Evolutionary conservation across 2,329 filamentous ascomycete species (phyloP).

Genomic region (Aureobasidium pullulans): DNA sequence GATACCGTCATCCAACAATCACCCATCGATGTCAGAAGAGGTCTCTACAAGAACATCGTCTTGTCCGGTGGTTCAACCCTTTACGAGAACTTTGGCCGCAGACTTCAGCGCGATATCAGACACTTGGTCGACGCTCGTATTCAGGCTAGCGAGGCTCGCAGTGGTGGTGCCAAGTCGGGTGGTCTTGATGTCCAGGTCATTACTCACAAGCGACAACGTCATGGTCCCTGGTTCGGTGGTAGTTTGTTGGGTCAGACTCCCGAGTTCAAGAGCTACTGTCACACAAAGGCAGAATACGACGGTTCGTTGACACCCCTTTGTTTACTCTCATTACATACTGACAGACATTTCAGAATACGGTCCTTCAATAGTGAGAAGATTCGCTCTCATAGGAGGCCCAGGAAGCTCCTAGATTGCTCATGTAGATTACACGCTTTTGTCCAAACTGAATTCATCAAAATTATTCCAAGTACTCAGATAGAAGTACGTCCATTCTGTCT

Average conservation of each 20-base stretch:
- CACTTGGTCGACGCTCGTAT: slow-evolving; percentile 92
- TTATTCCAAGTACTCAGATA: background rate
- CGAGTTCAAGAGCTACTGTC: slow-evolving; percentile 97
- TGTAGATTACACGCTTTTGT: slow-evolving; percentile 4
- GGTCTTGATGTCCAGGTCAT: slow-evolving; percentile 96
- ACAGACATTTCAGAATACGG: slow-evolving; percentile 68
- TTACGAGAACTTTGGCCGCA: slow-evolving; percentile 96
- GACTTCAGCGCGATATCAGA: slow-evolving; percentile 94
- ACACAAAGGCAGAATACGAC: slow-evolving; percentile 73
- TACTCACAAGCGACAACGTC: slow-evolving; percentile 91
- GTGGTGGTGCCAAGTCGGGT: slow-evolving; percentile 85
- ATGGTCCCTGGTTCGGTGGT: slow-evolving; percentile 97
- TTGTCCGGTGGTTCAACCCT: slow-evolving; percentile 93
- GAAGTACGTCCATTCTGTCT: background rate
- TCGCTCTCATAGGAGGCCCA: slow-evolving; percentile 86
- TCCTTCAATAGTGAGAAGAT: slow-evolving; percentile 88
- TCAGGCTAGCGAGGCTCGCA: slow-evolving; percentile 81
- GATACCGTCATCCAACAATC: slow-evolving; percentile 96
- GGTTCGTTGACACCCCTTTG: slow-evolving; percentile 28
- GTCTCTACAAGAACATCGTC: slow-evolving; percentile 99
- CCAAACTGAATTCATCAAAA: background rate
- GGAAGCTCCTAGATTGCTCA: slow-evolving; percentile 57
- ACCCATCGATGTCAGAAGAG: slow-evolving; percentile 92
- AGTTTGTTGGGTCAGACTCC: slow-evolving; percentile 94
- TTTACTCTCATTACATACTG: background rate